These are phyloP conservation scores for Solanum boliviense DNA, from an alignment of 257 asterid genomes.

Conservation along the genomic window DNA sequence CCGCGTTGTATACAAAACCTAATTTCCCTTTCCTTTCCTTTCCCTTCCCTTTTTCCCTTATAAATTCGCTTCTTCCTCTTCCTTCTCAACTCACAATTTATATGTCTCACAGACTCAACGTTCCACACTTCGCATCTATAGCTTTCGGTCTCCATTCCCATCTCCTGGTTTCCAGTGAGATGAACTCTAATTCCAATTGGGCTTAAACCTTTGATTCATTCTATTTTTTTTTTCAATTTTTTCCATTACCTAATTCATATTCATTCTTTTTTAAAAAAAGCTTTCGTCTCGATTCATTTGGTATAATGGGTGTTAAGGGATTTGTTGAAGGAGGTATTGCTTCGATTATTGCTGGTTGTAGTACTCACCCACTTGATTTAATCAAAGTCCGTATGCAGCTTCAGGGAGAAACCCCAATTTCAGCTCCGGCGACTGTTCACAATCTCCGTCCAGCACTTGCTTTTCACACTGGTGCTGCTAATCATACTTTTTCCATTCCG, in stretches of 20 bases:
- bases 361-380: slow-evolving; percentile 75
- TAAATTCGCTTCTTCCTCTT: slow-evolving; percentile 9
- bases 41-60: slow-evolving; percentile 2
- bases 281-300: not conserved
- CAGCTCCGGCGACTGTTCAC: slow-evolving; percentile 8
- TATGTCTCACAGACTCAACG: slow-evolving; percentile 85
- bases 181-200: slow-evolving; percentile 62
- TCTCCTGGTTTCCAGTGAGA: slow-evolving; percentile 98
- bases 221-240: not conserved
- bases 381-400: slow-evolving; percentile 87
- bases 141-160: slow-evolving; percentile 77
- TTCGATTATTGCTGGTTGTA: slow-evolving; percentile 77
- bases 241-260: not conserved
- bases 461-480: slow-evolving; percentile 10
- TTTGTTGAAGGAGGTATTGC: slow-evolving; percentile 93
- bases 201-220: not conserved
- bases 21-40: not conserved
- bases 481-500: slow-evolving; percentile 10
- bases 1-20: slow-evolving; percentile 18
- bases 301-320: slow-evolving; percentile 60
- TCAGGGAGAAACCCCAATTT: slow-evolving; percentile 46
- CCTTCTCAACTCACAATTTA: not conserved
- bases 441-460: slow-evolving; percentile 59
- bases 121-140: slow-evolving; percentile 68
- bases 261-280: no score